Base-by-base conservation (phyloP, 2,329 filamentous ascomycete genomes). In the Talaromyces sp. region DNA sequence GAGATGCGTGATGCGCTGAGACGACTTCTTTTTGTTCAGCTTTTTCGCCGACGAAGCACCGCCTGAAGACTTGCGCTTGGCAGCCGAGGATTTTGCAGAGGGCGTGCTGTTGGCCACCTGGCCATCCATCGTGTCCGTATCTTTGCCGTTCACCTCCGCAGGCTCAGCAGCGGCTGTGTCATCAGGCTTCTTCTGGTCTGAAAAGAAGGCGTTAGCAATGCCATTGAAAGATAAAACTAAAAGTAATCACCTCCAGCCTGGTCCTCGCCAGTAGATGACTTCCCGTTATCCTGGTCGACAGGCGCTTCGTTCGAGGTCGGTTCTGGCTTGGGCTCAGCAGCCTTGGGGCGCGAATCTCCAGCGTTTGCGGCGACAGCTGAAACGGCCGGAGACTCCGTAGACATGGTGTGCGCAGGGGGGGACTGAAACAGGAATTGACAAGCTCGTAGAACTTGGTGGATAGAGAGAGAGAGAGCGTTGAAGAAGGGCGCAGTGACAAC, bases 21-120 rank as follows among this genome's bases (percentile, higher is more conserved):
- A 88, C 55, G 90, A 93, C 73, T 87, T 90, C 82, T 95, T 96
- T 81, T 89, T 91, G 81, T 87, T 95, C 65, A 92, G 82, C 75
- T 93, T 93, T 82, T 92, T 93, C 69, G 78, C 81, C 66, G 89
- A 86, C 9, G 89, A 79, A 18, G 82, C 82, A 51, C 83, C 84
- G 61, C 82, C 83, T 50, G 82, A 82, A 28, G 91, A 96, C 83
- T 95, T 95, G 79, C 91, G 90, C 74, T 80, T 84, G 42, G 73
- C 69, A 57, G 70, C 70, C 64, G 80, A 74, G 18, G 40, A n/a
- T 69, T 86, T 85, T 33, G 75, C 76, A 40, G 78, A 76, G 61
- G 83, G 77, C 55, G 78, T 82, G 66, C 81, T 82, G 68, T 84
- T 78, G 36, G 73, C 60, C 7, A 30, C 44, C 12, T 28, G 36